Evolutionary conservation across 176 grass and related monocot genomes (phyloP), one percentile per base, ranked within the genome.

Genomic region (Hordeum vulgare): DNA sequence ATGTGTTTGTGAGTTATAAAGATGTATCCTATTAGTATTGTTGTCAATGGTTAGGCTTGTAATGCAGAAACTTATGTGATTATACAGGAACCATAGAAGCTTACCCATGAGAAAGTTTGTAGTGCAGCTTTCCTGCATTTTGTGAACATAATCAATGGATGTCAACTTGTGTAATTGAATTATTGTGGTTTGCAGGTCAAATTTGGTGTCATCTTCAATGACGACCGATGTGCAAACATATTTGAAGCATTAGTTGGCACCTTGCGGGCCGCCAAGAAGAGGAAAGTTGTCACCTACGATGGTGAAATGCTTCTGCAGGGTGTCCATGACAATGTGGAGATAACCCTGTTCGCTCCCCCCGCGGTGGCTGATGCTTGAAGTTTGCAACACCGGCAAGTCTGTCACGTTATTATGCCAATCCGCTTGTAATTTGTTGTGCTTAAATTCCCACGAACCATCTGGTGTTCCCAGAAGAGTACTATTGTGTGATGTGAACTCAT

Each of bases 231-330:
- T 15, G 92, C 92, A 21, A 97, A 97, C 84, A 93, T 97, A 54
- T 97, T 97, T 72, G 95, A 97, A 88, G 92, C 95, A 34, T 64
- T 97, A 47, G 95, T 97, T 21, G 92, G 95, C 58, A 97, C 92
- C 68, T 81, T 97, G 64, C 74, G 95, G 15, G 95, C 95, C 0
- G 88, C 92, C 12, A 97, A 97, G 79, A 94, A 93, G 71, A 91
- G 95, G 64, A 95, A 95, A 71, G 20, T 95, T 31, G 49, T 98
- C 63, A 84, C 77, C 20, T 98, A 93, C 49, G 89, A 90, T 8
- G 96, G 96, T 0, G 96, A 98, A 47, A 61, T 98, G 76, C 90
- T 98, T 63, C 91, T 98, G 66, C 96, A 98, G 73, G 96, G 96
- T 59, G 96, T 91, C 42, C 96, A 98, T 49, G 96, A 93, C 90